Conservation (phyloP, 2,329 filamentous ascomycete species). For the Allantophomopsis lycopodina region DNA sequence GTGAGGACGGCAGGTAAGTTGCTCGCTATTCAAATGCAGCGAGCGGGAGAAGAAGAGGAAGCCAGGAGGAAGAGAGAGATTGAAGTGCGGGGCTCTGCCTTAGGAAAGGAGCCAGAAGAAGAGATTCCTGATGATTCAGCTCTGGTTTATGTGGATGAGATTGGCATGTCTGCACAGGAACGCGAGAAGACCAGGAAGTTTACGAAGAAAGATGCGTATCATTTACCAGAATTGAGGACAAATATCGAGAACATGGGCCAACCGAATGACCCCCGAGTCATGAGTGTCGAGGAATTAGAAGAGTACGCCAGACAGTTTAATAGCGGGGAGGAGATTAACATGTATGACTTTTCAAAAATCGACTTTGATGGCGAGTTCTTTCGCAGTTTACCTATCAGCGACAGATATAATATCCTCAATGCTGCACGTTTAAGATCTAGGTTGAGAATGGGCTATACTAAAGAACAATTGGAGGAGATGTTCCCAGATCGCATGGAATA, state of each 20-base stretch:
- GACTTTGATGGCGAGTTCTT: slow-evolving; percentile 97
- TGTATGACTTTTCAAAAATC: slow-evolving; percentile 97
- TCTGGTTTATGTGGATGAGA: slow-evolving; percentile 83
- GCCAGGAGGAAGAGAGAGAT: slow-evolving; percentile 40
- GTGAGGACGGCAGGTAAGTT: slow-evolving; percentile 81
- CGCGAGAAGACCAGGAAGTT: slow-evolving; percentile 64
- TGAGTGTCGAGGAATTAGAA: slow-evolving; percentile 89
- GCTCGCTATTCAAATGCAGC: slow-evolving; percentile 87
- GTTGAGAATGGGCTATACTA: slow-evolving; percentile 88
- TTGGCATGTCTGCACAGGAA: slow-evolving; percentile 68
- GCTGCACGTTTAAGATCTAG: slow-evolving; percentile 79
- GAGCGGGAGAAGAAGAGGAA: slow-evolving; percentile 74
- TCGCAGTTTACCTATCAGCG: slow-evolving; percentile 72
- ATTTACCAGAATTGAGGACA: slow-evolving; percentile 72
- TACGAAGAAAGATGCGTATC: slow-evolving; percentile 86
- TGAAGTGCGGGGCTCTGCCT: slow-evolving; percentile 20
- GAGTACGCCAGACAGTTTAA: slow-evolving; percentile 90
- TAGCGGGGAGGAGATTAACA: slow-evolving; percentile 75
- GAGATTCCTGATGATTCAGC: slow-evolving; percentile 52
- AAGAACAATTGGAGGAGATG: slow-evolving; percentile 92
- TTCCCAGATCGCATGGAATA: slow-evolving; percentile 97
- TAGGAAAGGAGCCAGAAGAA: slow-evolving; percentile 45
- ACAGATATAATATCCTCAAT: slow-evolving; percentile 95
- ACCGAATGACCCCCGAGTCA: slow-evolving; percentile 85
- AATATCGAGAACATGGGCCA: slow-evolving; percentile 77